phyloP scores from a whole-genome alignment of 805 yeast genomes.

The Tetrapisispora phaffii region DNA sequence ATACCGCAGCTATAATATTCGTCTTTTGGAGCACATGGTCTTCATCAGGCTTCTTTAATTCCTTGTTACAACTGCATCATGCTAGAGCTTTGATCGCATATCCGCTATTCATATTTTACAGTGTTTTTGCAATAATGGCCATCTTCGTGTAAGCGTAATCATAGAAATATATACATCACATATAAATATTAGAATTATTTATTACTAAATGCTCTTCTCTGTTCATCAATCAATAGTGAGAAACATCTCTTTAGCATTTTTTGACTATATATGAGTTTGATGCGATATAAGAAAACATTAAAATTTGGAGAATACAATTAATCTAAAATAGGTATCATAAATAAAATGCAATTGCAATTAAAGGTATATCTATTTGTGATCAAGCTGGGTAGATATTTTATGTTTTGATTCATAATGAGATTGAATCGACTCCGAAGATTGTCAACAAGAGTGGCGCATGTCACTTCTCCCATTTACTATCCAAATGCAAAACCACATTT shows the following conservation, averaged over 20 bases:
- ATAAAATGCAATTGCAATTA: too few species aligned
- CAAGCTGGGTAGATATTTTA: too few species aligned
- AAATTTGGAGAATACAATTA: too few species aligned
- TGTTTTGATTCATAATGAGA: too few species aligned
- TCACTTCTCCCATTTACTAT: slow-evolving; percentile 90
- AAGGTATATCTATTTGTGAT: too few species aligned
- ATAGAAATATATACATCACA: background rate
- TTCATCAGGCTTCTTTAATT: slow-evolving; percentile 85
- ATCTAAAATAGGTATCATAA: too few species aligned
- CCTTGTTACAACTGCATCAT: slow-evolving; percentile 70
- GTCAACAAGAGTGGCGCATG: slow-evolving; percentile 28
- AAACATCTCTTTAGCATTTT: too few species aligned
- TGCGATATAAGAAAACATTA: too few species aligned
- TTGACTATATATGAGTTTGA: too few species aligned
- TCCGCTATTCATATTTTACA: slow-evolving; percentile 83
- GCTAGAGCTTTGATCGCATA: slow-evolving; percentile 89
- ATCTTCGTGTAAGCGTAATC: slow-evolving; percentile 50
- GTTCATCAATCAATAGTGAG: too few species aligned
- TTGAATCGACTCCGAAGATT: background rate
- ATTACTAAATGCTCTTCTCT: too few species aligned
- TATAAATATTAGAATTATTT: background rate
- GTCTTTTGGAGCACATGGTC: slow-evolving; percentile 89
- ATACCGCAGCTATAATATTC: slow-evolving; percentile 51
- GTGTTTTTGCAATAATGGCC: slow-evolving; percentile 92
- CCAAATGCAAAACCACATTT: slow-evolving; percentile 92